These are phyloP conservation scores for Manihot esculenta DNA, from an alignment of 441 rosid genomes.

Conservation along the genomic window DNA sequence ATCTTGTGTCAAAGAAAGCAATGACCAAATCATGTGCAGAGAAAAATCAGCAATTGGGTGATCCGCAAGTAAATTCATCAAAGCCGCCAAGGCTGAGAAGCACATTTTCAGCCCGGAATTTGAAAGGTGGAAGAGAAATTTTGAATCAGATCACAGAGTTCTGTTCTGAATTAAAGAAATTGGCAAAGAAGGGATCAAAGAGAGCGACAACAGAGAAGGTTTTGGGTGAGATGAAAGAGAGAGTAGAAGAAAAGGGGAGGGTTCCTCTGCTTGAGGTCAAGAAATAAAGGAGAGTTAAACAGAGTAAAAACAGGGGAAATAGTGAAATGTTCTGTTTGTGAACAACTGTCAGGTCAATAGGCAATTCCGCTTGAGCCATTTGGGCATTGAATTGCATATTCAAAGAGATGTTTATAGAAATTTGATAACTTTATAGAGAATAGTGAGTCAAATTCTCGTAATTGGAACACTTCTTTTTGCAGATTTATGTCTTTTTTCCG, in stretches of 20 bases:
- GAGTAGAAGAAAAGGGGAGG: conserved; percentile 21
- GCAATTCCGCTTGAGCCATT: too few relatives aligned
- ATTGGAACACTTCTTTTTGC: too few relatives aligned
- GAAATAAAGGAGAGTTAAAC: not conserved
- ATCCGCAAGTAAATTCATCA: conserved; percentile 4
- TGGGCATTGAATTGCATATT: too few relatives aligned
- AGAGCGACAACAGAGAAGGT: conserved; percentile 24
- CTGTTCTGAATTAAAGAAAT: conserved; percentile 24
- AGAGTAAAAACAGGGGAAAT: not conserved
- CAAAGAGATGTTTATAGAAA: too few relatives aligned
- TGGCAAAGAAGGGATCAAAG: conserved; percentile 24
- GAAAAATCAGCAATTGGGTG: conserved; percentile 19
- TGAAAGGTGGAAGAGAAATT: conserved; percentile 25
- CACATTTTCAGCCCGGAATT: conserved; percentile 28
- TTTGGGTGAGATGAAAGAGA: conserved; percentile 16
- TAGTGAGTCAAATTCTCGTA: too few relatives aligned
- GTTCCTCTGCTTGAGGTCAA: conserved; percentile 25
- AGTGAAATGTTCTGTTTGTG: not conserved
- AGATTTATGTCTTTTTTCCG: too few relatives aligned
- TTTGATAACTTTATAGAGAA: too few relatives aligned
- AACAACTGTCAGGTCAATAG: not conserved
- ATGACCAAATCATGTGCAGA: conserved; percentile 1
- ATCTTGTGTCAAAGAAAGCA: not conserved
- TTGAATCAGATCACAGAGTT: conserved; percentile 27
- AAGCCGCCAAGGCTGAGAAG: conserved; percentile 25